Evolutionary conservation across 495 filamentous ascomycete genomes (phyloP).

Genomic region (Penicillium argentinense): DNA sequence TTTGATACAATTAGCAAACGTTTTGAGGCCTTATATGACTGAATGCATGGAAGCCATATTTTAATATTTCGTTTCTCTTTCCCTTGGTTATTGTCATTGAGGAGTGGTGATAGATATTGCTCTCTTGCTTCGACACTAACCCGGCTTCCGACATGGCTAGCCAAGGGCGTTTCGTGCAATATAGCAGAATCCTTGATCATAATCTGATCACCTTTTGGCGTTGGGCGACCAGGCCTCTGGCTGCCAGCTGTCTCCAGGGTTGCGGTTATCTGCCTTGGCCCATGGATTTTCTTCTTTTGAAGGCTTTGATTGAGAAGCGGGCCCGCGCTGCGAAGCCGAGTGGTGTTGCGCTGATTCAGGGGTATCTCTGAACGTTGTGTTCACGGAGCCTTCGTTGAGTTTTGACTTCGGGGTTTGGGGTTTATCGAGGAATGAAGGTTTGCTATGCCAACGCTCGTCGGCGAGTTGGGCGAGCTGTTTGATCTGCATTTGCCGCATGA

Average conservation of each 20-base stretch:
- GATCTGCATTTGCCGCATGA: conserved; percentile 64
- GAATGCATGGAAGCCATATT: too few relatives aligned
- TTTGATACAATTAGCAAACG: too few relatives aligned
- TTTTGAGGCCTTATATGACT: too few relatives aligned
- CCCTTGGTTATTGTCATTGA: too few relatives aligned
- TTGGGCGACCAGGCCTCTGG: conserved; percentile 66
- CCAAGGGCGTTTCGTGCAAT: too few relatives aligned
- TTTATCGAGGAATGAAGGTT: conserved; percentile 62
- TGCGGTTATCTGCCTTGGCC: conserved; percentile 44
- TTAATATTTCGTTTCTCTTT: too few relatives aligned
- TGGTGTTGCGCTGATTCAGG: background rate
- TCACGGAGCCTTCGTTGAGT: conserved; percentile 24
- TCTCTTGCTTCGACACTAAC: too few relatives aligned
- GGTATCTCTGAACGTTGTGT: background rate
- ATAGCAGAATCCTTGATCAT: too few relatives aligned
- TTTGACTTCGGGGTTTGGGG: conserved; percentile 48
- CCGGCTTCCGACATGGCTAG: too few relatives aligned
- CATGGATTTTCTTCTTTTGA: conserved; percentile 57
- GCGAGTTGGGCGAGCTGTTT: conserved; percentile 74
- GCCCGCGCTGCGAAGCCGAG: conserved; percentile 4
- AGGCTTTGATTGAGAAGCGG: conserved; percentile 18
- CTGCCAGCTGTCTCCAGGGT: conserved; percentile 74
- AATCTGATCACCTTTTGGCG: conserved; percentile 30
- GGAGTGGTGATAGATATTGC: too few relatives aligned
- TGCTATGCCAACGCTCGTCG: conserved; percentile 83